phyloP scores from a whole-genome alignment of 306 rosid species.

The Hylodesmum podocarpum region DNA sequence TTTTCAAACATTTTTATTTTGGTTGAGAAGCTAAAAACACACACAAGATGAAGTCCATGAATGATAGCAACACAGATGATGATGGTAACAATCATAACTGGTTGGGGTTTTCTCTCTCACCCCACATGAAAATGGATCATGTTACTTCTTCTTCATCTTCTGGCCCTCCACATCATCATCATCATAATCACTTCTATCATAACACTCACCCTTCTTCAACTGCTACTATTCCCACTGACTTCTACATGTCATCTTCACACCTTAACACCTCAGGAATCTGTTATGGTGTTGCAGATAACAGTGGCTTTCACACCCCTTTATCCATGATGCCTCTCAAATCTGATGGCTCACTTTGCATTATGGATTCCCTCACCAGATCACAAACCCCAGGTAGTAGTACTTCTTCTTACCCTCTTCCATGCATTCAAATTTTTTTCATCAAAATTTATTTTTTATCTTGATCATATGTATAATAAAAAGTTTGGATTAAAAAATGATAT shows the following conservation, averaged over 20 bases:
- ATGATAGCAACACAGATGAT: conserved; percentile 48
- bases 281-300: conserved; percentile 50
- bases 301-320: conserved; percentile 56
- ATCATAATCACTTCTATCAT: conserved; percentile 38
- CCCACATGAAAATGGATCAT: conserved; percentile 86
- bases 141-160: conserved; percentile 25
- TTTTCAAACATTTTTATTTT: conserved; percentile 30
- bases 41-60: conserved; percentile 57
- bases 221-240: conserved; percentile 34
- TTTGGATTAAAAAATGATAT: too few species aligned
- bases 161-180: conserved; percentile 35
- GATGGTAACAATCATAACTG: conserved; percentile 52
- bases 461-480: not conserved
- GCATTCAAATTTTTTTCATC: not conserved
- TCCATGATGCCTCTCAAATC: conserved; percentile 85
- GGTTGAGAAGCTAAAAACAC: not conserved
- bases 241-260: conserved; percentile 47
- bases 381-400: conserved; percentile 68
- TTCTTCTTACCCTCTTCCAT: not conserved
- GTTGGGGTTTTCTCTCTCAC: conserved; percentile 94
- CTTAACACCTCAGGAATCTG: conserved; percentile 44
- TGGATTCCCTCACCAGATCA: conserved; percentile 68
- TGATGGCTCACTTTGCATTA: conserved; percentile 81
- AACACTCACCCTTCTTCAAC: conserved; percentile 38
- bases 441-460: not conserved